Evolutionary conservation across 2,329 filamentous ascomycete species (phyloP).

Genomic region (Diaporthe batatas): DNA sequence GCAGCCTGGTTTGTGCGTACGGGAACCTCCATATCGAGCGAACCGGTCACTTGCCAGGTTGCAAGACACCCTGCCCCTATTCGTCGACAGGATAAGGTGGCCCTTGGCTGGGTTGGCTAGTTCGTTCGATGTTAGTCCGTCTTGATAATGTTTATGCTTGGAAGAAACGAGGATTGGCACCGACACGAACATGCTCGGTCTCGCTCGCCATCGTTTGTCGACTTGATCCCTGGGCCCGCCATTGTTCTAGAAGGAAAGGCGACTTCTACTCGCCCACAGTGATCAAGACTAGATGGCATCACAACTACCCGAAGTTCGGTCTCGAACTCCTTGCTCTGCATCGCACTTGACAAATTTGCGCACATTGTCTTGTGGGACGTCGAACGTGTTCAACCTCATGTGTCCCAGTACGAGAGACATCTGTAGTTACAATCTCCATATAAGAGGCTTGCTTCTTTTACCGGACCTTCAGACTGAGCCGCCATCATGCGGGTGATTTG

Average conservation of each 20-base stretch:
- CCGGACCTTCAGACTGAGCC: neutral
- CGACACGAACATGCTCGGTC: neutral
- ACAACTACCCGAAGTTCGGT: neutral
- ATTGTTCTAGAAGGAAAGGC: neutral
- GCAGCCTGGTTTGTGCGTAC: neutral
- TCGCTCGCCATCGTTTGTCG: neutral
- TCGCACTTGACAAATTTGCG: neutral
- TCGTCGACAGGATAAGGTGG: neutral
- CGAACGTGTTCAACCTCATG: conserved; percentile 10
- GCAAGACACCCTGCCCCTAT: neutral
- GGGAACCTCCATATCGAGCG: neutral
- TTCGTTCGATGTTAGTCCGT: neutral
- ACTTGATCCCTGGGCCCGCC: no score
- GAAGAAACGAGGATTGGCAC: neutral
- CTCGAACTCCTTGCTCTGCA: neutral
- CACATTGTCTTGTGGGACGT: conserved; percentile 13
- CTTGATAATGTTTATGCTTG: neutral
- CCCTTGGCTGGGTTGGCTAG: no score
- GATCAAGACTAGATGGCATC: neutral
- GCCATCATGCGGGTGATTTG: neutral
- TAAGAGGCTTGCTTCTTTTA: conserved; percentile 2
- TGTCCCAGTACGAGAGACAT: neutral
- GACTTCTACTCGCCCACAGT: neutral
- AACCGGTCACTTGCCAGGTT: neutral
- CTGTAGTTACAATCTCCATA: neutral